A percentile compares a stretch with the other conserved stretches of the same genome.
phyloP scores from a whole-genome alignment of 805 yeast species.

The Maudiozyma saulgeensis region DNA sequence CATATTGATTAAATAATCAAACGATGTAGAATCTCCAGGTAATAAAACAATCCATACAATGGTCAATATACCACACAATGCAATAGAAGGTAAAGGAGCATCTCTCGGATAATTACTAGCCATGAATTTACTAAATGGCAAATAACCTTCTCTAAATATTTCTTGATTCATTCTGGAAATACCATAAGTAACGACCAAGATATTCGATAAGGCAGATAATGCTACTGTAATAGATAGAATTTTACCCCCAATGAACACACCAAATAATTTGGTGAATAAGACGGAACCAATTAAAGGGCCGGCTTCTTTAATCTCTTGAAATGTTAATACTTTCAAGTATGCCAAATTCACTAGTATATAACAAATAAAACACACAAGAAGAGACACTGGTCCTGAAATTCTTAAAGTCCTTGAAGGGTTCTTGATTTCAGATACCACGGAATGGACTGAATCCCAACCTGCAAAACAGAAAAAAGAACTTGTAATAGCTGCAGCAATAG shows the following conservation, averaged over 20 bases:
- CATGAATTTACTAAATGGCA: slow-evolving; percentile 44
- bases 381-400: slow-evolving; percentile 51
- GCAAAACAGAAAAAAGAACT: slow-evolving; percentile 50
- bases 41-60: slow-evolving; percentile 27
- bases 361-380: slow-evolving; percentile 38
- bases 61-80: slow-evolving; percentile 28
- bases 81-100: slow-evolving; percentile 46
- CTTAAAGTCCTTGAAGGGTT: slow-evolving; percentile 49
- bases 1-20: slow-evolving; percentile 35
- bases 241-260: slow-evolving; percentile 42
- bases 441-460: slow-evolving; percentile 58
- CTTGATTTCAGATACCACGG: slow-evolving; percentile 51
- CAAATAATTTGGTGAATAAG: slow-evolving; percentile 47
- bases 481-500: slow-evolving; percentile 45
- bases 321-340: slow-evolving; percentile 45
- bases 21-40: slow-evolving; percentile 31
- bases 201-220: slow-evolving; percentile 52
- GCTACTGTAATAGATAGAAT: slow-evolving; percentile 50
- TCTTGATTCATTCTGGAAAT: slow-evolving; percentile 57
- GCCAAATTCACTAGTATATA: slow-evolving; percentile 47
- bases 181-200: slow-evolving; percentile 50
- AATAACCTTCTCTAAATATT: slow-evolving; percentile 51
- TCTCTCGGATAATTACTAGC: slow-evolving; percentile 48
- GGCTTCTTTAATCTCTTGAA: slow-evolving; percentile 42
- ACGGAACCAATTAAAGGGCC: slow-evolving; percentile 53